A percentile compares a stretch with the other conserved stretches of the same genome.
Conservation (phyloP, 2,329 filamentous ascomycete species). For the Sarocladiaceae sp. region DNA sequence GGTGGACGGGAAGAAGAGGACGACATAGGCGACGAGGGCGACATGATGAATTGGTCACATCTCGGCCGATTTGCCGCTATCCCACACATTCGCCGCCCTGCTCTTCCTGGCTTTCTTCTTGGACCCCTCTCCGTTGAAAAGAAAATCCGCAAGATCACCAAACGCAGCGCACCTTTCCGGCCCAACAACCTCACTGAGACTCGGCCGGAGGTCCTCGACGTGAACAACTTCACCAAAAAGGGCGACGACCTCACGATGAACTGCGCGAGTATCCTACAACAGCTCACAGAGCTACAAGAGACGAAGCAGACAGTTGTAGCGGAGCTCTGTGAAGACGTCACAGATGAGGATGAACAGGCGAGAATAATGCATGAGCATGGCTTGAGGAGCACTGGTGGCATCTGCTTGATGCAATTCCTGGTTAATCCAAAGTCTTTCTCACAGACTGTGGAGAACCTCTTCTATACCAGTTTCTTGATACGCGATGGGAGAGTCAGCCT, state of each 20-base stretch:
- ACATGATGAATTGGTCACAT: slow-evolving; percentile 81
- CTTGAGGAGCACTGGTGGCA: slow-evolving; percentile 63
- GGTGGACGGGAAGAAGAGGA: slow-evolving; percentile 42
- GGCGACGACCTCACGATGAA: slow-evolving; percentile 75
- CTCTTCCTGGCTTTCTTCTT: slow-evolving; percentile 77
- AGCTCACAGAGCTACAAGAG: slow-evolving; percentile 48
- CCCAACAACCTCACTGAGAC: slow-evolving; percentile 66
- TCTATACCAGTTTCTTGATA: slow-evolving; percentile 93
- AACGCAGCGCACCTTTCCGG: slow-evolving; percentile 67
- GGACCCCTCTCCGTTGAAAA: slow-evolving; percentile 89
- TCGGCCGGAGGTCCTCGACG: slow-evolving; percentile 71
- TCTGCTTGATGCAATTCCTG: slow-evolving; percentile 81
- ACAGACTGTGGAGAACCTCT: slow-evolving; percentile 94
- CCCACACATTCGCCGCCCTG: slow-evolving; percentile 67
- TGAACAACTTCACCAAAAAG: slow-evolving; percentile 71
- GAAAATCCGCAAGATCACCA: slow-evolving; percentile 65
- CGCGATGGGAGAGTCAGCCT: slow-evolving; percentile 77
- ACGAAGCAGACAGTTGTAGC: slow-evolving; percentile 43
- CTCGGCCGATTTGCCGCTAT: slow-evolving; percentile 75
- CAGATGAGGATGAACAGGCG: slow-evolving; percentile 39
- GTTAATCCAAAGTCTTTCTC: slow-evolving; percentile 88
- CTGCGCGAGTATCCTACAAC: slow-evolving; percentile 68
- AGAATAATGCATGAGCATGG: slow-evolving; percentile 61
- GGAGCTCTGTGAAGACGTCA: slow-evolving; percentile 39
- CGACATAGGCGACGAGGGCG: slow-evolving; percentile 65